Evolutionary conservation across 371 early-diverging fungal species (phyloP), one percentile per base, ranked within the genome.

Genomic region (Rhizopus microsporus): DNA sequence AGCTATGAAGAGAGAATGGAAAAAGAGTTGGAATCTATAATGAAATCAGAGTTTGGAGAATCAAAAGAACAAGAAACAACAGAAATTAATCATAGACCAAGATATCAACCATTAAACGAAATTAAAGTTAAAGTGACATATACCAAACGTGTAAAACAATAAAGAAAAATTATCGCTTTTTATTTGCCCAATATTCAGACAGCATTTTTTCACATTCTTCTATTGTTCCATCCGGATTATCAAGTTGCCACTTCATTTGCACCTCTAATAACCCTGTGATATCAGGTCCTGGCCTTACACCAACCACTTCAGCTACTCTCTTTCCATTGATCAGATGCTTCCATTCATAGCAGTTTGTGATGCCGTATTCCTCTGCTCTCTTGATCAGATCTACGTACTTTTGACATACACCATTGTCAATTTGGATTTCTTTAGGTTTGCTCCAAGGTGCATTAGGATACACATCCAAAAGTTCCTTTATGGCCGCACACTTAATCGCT

Each of bases 201-300:
- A 83, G 67, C 40, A 64, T 72, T n/a, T 69, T 54, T 59, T 59
- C 61, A 53, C 90, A 88, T 45, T 88, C 81, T 12, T 77, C 82
- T 35, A 50, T 65, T 7, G 86, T 80, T 1, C 87, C 90, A 3
- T 70, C 51, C 5, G 88, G 88, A 71, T 88, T 55, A 1, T 71
- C 80, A 38, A 93, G 67, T 71, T 93, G 93, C 90, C 90, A 93
- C 33, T 68, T 78, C 81, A 93, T 87, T 51, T 91, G 72, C 3
- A 63, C 52, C 7, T 76, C 65, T 9, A 92, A 64, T 32, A 86
- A 63, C 15, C 56, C 58, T 48, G 74, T 78, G 10, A 93, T 74
- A 2, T 48, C 56, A 12, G 88, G 88, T 1, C 94, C 91, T 5
- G 88, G 87, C 49, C 67, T 74, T 33, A 91, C 74, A 5, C 82